Base-by-base conservation (phyloP, 441 rosid species). In the Lepidium campestre region DNA sequence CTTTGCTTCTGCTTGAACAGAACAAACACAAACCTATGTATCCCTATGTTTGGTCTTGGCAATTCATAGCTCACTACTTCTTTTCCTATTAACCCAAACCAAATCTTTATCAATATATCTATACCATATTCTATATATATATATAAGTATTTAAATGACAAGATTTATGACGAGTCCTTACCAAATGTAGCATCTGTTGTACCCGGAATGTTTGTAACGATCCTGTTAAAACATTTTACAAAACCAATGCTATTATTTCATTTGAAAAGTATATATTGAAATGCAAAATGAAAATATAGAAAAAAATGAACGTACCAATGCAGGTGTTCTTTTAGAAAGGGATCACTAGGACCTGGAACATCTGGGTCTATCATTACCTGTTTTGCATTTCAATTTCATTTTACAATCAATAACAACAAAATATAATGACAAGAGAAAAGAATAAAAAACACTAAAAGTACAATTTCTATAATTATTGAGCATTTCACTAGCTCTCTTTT, bases 181-280 rank as follows among this genome's bases (percentile, higher is more conserved):
- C 96, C 93, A 57, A 86, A 89, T 72, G 91, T 81, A 34, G 77
- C 88, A 75, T 89, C 96, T 5, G 91, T 86, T 23, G 89, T 82
- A 37, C 93, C 96, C 4, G 96, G 96, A 48, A 89, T 87, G 77
- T 89, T 75, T 15, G 86, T 70, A 57, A 89, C 93, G 22, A 85
- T 72, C 93, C 96, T 89, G 82, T 39, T 29, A 25, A 67, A 73
- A 73, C 29, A 61, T 60, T 34, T 54, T 35, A 46, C 19, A 35
- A 18, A 54, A 34, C 6, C 17, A 49, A 48, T 63, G 42, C 32
- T 17, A 22, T 61, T 20, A 35, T 34, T 47, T 55, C 13, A 15
- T 20, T 10, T 2, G 14, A 32, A 52, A 52, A 52, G 20, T n/a
- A n/a, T n/a, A n/a, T n/a, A n/a, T n/a, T n/a, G n/a, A n/a, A n/a